Evolutionary conservation across 129 eudicot genomes (phyloP), one percentile per base, ranked within the genome.

Genomic region (Artemisia annua): DNA sequence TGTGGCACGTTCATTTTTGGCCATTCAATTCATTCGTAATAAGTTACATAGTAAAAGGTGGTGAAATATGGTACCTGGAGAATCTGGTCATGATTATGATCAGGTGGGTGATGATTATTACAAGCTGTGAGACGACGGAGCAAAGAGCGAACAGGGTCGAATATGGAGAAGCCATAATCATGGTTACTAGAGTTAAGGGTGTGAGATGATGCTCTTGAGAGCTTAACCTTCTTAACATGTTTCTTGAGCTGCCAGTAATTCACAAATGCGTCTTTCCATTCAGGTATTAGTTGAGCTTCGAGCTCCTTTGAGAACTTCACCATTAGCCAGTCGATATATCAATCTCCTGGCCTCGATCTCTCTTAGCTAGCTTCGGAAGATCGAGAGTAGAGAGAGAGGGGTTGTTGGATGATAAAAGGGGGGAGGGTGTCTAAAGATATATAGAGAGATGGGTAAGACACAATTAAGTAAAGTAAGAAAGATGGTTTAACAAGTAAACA

Each of bases 281-380:
- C 98, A 8, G 98, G 97, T 15, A 93, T 93, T n/a, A 89, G 87
- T 72, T 93, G 97, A 18, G 98, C 98, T 85, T 93, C 96, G 0
- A 93, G 96, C 83, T 87, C 87, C 78, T 93, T 93, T 1, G 98
- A 89, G 77, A 93, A 93, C 86, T 93, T 93, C 70, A 93, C 98
- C 98, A 93, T 93, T 49, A 73, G 9, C 11, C 11, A 10, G 20
- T n/a, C 10, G 20, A 5, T 55, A 55, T 55, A n/a, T 56, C 11
- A 48, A 14, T 63, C 20, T 30, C 46, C 46, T 11, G 46, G 11
- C 2, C 46, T 39, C 10, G 4, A 48, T 67, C 46, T 64, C 72
- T 53, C 65, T 50, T 52, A 54, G 48, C n/a, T 26, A 15, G 19
- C 30, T 55, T 18, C 14, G n/a, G n/a, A n/a, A n/a, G n/a, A n/a